Evolutionary conservation across 1,284 basidiomycete genomes (phyloP), one percentile per base, ranked within the genome.

Genomic region (Rhodotorula sp.): DNA sequence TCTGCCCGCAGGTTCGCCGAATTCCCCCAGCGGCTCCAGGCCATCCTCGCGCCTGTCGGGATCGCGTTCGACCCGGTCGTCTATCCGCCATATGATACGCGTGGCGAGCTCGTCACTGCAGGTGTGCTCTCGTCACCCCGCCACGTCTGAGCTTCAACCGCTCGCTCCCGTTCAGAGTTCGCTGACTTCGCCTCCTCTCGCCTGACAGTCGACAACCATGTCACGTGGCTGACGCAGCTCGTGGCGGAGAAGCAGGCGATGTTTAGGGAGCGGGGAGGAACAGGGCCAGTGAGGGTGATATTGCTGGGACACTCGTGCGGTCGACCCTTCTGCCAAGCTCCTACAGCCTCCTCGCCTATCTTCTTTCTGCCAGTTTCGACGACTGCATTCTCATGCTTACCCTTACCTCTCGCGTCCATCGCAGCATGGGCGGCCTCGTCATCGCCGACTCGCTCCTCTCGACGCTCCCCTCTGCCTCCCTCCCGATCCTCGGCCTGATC

Each of bases 401-500:
- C 29, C 46, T 25, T 48, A 7, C 17, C 55, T 8, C 36, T 15
- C 25, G 3, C 32, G 7, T n/a, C n/a, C n/a, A n/a, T n/a, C 13
- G 22, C 66, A 76, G 75, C 4, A 77, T 75, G 76, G 73, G 76
- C 29, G 76, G 74, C 12, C 67, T 77, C 34, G 76, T 77, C 44
- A 77, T 75, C 34, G 63, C 67, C 41, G 76, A 77, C 60, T 36
- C 62, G 27, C 65, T 74, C 53, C 61, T 74, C 27, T 61, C 70
- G 34, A 72, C 70, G 8, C 62, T 76, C 48, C 32, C 61, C 2
- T 27, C 70, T 12, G 57, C 64, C 22, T 51, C 66, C 0, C 48
- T 70, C 32, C 73, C 73, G n/a, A 70, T 77, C 60, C 69, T 77
- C 22, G 76, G 76, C 34, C 29, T 77, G 17, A 62, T 77, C 32